Evolutionary conservation across 192 early-diverging fungal genomes (phyloP).

Genomic region (Borealophlyctis nickersoniae): DNA sequence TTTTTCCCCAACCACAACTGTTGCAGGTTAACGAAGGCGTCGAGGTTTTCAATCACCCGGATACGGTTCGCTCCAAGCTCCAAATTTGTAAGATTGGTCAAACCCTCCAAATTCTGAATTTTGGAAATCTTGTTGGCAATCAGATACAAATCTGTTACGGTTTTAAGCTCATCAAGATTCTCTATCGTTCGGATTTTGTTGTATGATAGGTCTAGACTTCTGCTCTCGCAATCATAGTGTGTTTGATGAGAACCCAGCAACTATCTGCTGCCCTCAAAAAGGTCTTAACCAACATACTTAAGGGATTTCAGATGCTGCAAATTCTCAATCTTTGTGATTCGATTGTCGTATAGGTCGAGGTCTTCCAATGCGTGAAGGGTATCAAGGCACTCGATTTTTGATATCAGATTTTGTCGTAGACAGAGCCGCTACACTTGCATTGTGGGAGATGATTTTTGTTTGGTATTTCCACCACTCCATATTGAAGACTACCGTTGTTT

Average conservation of each 20-base stretch:
- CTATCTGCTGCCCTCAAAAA: neutral
- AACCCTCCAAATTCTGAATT: conserved; percentile 70
- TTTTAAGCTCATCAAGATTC: conserved; percentile 52
- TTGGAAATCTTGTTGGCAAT: conserved; percentile 88
- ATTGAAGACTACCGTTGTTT: neutral
- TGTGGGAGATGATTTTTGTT: conserved; percentile 10
- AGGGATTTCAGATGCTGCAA: conserved; percentile 59
- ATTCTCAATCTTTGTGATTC: conserved; percentile 70
- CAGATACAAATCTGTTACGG: conserved; percentile 79
- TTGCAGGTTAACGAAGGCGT: conserved; percentile 72
- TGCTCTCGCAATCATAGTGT: conserved; percentile 16
- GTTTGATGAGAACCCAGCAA: conserved; percentile 2
- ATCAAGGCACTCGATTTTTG: conserved; percentile 62
- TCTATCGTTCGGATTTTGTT: conserved; percentile 89
- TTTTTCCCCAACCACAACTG: conserved; percentile 97
- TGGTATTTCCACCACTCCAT: conserved; percentile 5
- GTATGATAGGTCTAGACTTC: conserved; percentile 86
- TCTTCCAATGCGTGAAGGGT: conserved; percentile 62
- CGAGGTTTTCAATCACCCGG: conserved; percentile 81
- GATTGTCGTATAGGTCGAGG: conserved; percentile 95
- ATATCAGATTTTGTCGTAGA: conserved; percentile 80
- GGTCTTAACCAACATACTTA: conserved; percentile 40
- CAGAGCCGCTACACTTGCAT: conserved; percentile 62
- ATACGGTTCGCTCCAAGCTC: conserved; percentile 96
- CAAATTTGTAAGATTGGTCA: conserved; percentile 73